phyloP scores from a whole-genome alignment of 805 yeast species.

The Ogataea pilisensis region DNA sequence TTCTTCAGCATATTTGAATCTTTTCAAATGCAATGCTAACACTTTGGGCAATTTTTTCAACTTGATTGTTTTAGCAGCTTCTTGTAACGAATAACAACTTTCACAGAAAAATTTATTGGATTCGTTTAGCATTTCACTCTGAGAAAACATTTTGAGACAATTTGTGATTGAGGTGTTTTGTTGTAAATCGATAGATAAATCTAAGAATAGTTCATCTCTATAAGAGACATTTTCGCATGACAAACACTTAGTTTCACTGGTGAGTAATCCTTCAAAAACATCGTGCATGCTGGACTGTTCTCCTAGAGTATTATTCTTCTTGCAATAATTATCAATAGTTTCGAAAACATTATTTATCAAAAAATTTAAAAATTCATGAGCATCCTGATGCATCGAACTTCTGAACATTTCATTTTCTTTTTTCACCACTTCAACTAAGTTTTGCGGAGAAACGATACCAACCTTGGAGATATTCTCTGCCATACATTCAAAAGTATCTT shows the following conservation, averaged over 20 bases:
- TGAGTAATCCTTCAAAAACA: conserved; percentile 78
- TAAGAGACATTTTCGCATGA: conserved; percentile 81
- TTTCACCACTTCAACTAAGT: conserved; percentile 71
- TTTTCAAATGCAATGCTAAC: conserved; percentile 78
- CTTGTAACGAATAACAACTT: conserved; percentile 83
- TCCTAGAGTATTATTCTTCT: conserved; percentile 5
- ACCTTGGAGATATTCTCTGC: conserved; percentile 61
- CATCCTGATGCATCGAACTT: conserved; percentile 95
- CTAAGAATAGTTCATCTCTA: conserved; percentile 82
- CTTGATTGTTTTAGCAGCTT: conserved; percentile 87
- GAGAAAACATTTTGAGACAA: conserved; percentile 76
- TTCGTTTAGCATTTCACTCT: conserved; percentile 79
- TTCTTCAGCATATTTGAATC: conserved; percentile 88
- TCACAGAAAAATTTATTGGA: conserved; percentile 93
- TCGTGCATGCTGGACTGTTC: conserved; percentile 39
- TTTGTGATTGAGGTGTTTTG: conserved; percentile 71
- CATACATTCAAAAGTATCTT: conserved; percentile 83
- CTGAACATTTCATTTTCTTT: conserved; percentile 81
- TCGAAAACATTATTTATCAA: conserved; percentile 66
- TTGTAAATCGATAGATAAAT: conserved; percentile 79
- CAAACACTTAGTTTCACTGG: conserved; percentile 85
- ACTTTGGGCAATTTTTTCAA: conserved; percentile 73
- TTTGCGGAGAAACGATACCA: conserved; percentile 83
- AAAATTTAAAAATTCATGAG: conserved; percentile 92
- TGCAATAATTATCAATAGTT: conserved; percentile 36